Percentiles rank a stretch among this genome's conserved stretches.
phyloP scores from a whole-genome alignment of 2,329 filamentous ascomycete genomes.

The Sarocladium oryzae region DNA sequence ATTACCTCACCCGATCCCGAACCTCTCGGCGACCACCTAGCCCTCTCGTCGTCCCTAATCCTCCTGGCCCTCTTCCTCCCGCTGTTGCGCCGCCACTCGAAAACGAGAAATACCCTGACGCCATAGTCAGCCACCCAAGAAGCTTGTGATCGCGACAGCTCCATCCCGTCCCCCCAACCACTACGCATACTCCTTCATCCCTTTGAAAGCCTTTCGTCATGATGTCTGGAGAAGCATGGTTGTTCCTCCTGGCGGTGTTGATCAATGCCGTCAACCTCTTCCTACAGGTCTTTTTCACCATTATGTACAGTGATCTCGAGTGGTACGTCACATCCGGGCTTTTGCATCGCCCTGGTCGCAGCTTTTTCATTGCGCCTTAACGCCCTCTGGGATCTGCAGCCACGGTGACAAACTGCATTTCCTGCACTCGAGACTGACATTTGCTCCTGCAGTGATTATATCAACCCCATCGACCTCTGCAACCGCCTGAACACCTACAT shows the following conservation, averaged over 20 bases:
- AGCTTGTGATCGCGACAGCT: slow-evolving; percentile 18
- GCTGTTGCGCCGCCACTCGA: slow-evolving; percentile 4
- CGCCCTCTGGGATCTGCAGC: no score
- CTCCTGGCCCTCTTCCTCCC: neutral
- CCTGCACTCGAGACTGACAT: neutral
- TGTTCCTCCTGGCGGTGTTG: slow-evolving; percentile 94
- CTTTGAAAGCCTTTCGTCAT: slow-evolving; percentile 16
- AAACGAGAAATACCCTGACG: slow-evolving; percentile 7
- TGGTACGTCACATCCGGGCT: slow-evolving; percentile 57
- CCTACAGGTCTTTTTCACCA: slow-evolving; percentile 99
- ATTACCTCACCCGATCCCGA: neutral
- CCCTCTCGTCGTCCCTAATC: neutral
- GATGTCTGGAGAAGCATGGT: slow-evolving; percentile 98
- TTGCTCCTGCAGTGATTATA: slow-evolving; percentile 72
- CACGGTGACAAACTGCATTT: no score
- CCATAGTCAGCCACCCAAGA: slow-evolving; percentile 6
- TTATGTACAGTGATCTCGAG: slow-evolving; percentile 99
- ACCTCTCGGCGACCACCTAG: neutral
- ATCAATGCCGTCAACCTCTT: slow-evolving; percentile 99
- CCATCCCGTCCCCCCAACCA: slow-evolving; percentile 10
- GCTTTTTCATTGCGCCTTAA: no score
- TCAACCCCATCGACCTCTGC: slow-evolving; percentile 99
- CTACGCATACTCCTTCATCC: slow-evolving; percentile 18
- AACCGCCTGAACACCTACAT: slow-evolving; percentile 99
- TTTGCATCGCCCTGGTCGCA: neutral